Conservation (phyloP, 305 asterid species). For the Solanum aculeatissimum region DNA sequence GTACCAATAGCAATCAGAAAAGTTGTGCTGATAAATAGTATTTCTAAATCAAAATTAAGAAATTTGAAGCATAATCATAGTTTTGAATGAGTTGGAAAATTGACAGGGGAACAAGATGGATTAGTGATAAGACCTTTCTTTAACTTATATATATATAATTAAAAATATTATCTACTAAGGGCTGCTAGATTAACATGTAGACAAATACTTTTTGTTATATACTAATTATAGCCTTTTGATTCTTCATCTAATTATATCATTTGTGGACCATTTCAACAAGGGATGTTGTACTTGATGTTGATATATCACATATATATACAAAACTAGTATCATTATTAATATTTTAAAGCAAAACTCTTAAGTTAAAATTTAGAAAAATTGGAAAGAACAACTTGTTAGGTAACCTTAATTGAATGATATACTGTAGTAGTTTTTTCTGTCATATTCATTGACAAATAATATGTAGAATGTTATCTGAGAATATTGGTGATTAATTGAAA, state of each 20-base stretch:
- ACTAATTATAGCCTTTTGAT: background rate
- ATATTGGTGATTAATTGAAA: background rate
- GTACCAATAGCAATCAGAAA: background rate
- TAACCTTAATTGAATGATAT: background rate
- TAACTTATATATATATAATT: background rate
- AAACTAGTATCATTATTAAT: background rate
- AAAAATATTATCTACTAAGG: background rate
- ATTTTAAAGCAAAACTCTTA: background rate
- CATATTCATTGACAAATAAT: background rate
- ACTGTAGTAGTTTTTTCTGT: background rate
- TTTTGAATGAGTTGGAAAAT: background rate
- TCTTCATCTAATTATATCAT: background rate
- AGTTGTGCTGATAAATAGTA: background rate
- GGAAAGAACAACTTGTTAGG: background rate
- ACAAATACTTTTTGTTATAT: constrained; percentile 1
- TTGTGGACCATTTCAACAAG: background rate
- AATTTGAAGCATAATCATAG: background rate
- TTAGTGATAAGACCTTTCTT: background rate
- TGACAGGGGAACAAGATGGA: constrained; percentile 1
- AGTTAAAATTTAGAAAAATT: background rate
- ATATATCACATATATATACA: background rate
- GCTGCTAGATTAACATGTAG: background rate
- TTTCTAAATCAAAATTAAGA: background rate
- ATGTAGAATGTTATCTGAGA: background rate
- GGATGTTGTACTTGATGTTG: background rate